Percentiles rank a stretch among this genome's conserved stretches.
Evolutionary conservation across 768 basidiomycete genomes (phyloP).

Genomic region (Agaricus subrufescens): DNA sequence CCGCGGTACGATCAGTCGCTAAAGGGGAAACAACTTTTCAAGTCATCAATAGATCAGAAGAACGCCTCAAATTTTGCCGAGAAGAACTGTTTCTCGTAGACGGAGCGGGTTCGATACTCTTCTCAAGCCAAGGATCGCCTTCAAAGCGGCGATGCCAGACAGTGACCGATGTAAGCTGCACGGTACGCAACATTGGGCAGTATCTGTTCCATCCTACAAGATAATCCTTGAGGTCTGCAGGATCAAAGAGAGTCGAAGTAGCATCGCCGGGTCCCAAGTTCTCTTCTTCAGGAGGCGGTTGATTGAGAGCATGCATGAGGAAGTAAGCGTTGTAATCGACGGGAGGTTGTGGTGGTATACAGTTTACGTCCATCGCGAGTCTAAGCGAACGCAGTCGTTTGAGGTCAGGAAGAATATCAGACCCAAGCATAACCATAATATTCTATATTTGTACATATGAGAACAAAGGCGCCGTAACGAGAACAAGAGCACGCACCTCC

Average conservation of each 20-base stretch:
- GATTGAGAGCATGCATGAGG: conserved; percentile 5
- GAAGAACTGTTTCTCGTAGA: background rate
- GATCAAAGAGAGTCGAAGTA: conserved; percentile 3
- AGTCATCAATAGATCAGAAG: too few species aligned
- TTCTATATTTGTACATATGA: conserved; percentile 14
- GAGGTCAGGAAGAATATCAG: conserved; percentile 22
- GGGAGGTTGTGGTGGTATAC: conserved; percentile 10
- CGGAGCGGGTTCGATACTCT: conserved; percentile 1
- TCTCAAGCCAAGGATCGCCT: conserved; percentile 21
- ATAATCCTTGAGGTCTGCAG: conserved; percentile 20
- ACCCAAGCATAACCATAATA: conserved; percentile 24
- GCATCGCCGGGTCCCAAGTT: background rate
- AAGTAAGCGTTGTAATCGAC: conserved; percentile 8
- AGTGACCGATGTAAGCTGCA: conserved; percentile 19
- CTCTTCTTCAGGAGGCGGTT: conserved; percentile 8
- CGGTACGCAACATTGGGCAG: conserved; percentile 21
- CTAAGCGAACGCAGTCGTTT: conserved; percentile 19
- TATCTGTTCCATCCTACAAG: conserved; percentile 28
- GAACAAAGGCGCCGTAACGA: background rate
- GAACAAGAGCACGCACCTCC: conserved; percentile 16
- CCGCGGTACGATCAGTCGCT: too few species aligned
- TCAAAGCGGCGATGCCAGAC: conserved; percentile 23
- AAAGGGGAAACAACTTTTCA: too few species aligned
- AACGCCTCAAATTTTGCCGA: background rate
- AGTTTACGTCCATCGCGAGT: conserved; percentile 14